Conservation (phyloP, 257 asterid species). For the Nemophila menziesii region DNA sequence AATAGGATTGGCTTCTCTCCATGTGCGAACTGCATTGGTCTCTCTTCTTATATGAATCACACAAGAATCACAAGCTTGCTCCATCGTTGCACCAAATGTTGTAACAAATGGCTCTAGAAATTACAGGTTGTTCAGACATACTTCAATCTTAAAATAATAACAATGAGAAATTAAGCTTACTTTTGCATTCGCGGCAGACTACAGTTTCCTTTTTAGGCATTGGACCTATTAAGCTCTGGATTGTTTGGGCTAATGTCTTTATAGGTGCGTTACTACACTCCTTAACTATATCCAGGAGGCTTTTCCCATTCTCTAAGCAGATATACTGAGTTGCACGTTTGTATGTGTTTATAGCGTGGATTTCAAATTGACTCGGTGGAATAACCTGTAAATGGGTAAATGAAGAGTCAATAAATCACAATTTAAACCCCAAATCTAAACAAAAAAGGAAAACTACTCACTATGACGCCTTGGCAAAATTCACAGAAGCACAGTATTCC, state of each 20-base stretch:
- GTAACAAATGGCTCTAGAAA: conserved; percentile 68
- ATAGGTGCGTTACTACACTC: conserved; percentile 73
- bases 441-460: conserved; percentile 23
- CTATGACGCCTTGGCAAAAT: conserved; percentile 67
- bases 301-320: conserved; percentile 88
- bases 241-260: conserved; percentile 62
- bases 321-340: conserved; percentile 93
- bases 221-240: conserved; percentile 75
- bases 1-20: conserved; percentile 42
- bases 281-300: conserved; percentile 88
- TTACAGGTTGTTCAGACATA: conserved; percentile 11
- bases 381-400: conserved; percentile 40
- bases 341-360: conserved; percentile 88
- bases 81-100: conserved; percentile 61
- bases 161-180: conserved; percentile 25
- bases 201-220: conserved; percentile 64
- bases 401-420: conserved; percentile 4
- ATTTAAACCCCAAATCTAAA: conserved; percentile 5
- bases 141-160: conserved; percentile 8
- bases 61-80: conserved; percentile 82
- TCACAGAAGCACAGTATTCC: conserved; percentile 88
- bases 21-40: conserved; percentile 27
- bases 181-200: conserved; percentile 57
- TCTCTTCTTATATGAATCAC: conserved; percentile 46
- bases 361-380: conserved; percentile 93